phyloP scores from a whole-genome alignment of 1,139 yeast species.

The Suhomyces ambrosiae region DNA sequence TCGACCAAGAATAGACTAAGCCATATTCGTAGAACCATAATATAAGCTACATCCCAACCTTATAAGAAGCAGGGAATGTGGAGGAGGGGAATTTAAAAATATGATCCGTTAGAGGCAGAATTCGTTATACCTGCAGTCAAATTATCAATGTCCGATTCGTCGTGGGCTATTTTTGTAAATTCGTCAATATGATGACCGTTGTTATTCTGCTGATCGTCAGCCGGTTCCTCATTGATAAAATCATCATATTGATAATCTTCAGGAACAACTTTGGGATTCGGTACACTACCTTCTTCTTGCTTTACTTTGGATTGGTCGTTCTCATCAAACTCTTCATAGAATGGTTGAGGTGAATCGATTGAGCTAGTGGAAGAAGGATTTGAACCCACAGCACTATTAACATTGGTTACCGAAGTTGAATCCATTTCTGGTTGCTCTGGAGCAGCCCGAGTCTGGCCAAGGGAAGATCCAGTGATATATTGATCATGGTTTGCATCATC shows the following conservation, averaged over 20 bases:
- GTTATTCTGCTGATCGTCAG: conserved; percentile 11
- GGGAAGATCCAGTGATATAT: conserved; percentile 1
- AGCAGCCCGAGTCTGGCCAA: not conserved
- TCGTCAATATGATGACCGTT: conserved; percentile 25
- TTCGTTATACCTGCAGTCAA: conserved; percentile 35
- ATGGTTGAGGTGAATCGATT: conserved; percentile 13
- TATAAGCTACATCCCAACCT: too few relatives aligned
- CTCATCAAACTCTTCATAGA: conserved; percentile 11
- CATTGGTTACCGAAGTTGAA: conserved; percentile 14
- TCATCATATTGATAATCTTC: conserved; percentile 35
- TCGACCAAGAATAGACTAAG: not conserved
- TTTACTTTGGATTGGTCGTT: conserved; percentile 5
- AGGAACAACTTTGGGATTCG: conserved; percentile 5
- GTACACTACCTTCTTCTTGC: conserved; percentile 8
- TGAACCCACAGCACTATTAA: conserved; percentile 13
- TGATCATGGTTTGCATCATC: conserved; percentile 5
- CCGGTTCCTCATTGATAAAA: conserved; percentile 25
- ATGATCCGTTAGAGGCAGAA: conserved; percentile 21
- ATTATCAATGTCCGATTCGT: conserved; percentile 36
- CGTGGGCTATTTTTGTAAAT: conserved; percentile 31
- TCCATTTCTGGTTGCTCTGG: conserved; percentile 11
- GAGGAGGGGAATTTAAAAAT: conserved; percentile 17
- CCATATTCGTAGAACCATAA: not conserved
- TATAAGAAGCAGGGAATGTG: too few relatives aligned
- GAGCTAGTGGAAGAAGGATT: conserved; percentile 14